phyloP scores from a whole-genome alignment of 306 rosid species.

The Dicorynia guianensis region DNA sequence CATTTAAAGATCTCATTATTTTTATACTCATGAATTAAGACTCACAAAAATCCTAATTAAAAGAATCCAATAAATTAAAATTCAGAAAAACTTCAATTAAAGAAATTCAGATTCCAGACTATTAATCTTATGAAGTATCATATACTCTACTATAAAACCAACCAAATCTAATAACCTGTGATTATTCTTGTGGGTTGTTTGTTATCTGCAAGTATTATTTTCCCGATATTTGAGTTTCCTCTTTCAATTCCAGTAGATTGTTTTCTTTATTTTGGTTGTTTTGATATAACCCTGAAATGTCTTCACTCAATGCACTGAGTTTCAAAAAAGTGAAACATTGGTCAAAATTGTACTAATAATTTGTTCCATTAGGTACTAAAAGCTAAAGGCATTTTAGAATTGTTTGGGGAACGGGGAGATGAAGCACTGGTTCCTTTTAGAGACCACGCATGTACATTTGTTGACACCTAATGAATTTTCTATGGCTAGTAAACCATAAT shows the following conservation, averaged over 20 bases:
- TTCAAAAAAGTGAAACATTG: neutral
- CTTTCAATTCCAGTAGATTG: neutral
- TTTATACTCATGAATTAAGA: no score
- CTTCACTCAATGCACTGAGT: neutral
- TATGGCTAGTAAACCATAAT: slow-evolving; percentile 54
- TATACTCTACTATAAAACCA: no score
- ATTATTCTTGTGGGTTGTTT: no score
- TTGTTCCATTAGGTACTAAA: neutral
- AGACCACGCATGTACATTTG: neutral
- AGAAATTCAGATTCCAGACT: no score
- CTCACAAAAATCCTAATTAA: no score
- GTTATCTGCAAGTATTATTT: no score
- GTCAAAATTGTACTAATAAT: neutral
- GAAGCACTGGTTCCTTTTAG: neutral
- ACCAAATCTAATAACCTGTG: no score
- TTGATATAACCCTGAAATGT: neutral
- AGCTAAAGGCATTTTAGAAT: neutral
- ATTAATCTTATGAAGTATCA: no score
- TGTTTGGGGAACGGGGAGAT: neutral
- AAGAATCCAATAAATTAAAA: no score
- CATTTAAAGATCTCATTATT: no score
- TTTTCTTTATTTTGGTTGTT: neutral
- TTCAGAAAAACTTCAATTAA: no score
- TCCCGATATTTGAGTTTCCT: no score
- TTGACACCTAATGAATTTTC: neutral